phyloP scores from a whole-genome alignment of 495 filamentous ascomycete genomes.

The Penicillium nucicola region DNA sequence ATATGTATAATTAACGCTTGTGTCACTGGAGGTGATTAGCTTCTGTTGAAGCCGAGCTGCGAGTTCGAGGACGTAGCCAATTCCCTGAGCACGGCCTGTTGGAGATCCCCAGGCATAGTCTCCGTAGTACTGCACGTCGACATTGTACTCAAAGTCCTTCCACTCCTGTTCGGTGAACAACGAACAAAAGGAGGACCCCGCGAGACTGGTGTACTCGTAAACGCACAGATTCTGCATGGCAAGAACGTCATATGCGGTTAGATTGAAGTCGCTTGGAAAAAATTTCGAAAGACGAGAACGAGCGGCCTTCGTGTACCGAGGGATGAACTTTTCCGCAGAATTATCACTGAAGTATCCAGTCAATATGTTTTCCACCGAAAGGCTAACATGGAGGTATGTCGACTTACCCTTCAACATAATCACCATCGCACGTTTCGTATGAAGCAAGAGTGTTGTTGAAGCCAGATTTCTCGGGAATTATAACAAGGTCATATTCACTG shows the following conservation, averaged over 20 bases:
- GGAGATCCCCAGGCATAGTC: slow-evolving; percentile 57
- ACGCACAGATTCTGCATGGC: slow-evolving; percentile 46
- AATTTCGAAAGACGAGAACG: slow-evolving; percentile 21
- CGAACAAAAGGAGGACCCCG: slow-evolving; percentile 43
- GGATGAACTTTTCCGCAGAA: slow-evolving; percentile 20
- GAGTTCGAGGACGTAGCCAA: slow-evolving; percentile 62
- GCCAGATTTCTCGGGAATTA: slow-evolving; percentile 44
- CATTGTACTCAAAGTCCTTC: slow-evolving; percentile 51
- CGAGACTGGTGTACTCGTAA: slow-evolving; percentile 30
- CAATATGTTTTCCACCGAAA: background rate
- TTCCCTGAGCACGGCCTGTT: slow-evolving; percentile 57
- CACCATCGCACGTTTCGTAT: slow-evolving; percentile 35
- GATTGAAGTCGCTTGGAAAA: slow-evolving; percentile 42
- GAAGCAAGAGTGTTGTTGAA: slow-evolving; percentile 52
- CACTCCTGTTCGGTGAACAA: slow-evolving; percentile 58
- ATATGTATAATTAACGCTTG: slow-evolving; percentile 57
- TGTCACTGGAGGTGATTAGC: slow-evolving; percentile 45
- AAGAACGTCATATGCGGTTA: slow-evolving; percentile 49
- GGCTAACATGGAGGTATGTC: background rate
- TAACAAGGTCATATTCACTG: slow-evolving; percentile 40
- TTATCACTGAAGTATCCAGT: slow-evolving; percentile 14
- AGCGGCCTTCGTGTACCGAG: slow-evolving; percentile 23
- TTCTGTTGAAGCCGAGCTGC: slow-evolving; percentile 56
- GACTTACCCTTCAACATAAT: slow-evolving; percentile 20
- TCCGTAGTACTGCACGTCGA: slow-evolving; percentile 60